These are phyloP conservation scores for Cladophialophora carrionii DNA, from an alignment of 2,329 filamentous ascomycete species.

Conservation along the genomic window DNA sequence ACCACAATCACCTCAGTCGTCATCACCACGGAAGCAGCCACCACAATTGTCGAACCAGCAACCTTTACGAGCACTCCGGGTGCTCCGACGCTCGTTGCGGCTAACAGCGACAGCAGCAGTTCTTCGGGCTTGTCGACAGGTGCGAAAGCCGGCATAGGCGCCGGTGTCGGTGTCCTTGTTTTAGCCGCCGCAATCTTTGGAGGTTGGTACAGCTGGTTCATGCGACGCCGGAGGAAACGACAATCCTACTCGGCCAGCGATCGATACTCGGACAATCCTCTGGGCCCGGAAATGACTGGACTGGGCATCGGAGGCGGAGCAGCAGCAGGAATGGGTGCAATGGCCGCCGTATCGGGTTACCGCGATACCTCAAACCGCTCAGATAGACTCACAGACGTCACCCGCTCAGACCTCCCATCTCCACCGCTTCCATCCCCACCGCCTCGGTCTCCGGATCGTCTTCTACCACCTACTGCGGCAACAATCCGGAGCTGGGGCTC, in stretches of 20 bases:
- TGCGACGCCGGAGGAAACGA: slow-evolving; percentile 33
- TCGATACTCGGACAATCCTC: slow-evolving; percentile 27
- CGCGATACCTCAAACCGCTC: slow-evolving; percentile 28
- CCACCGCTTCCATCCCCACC: slow-evolving; percentile 31
- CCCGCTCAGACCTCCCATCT: slow-evolving; percentile 33
- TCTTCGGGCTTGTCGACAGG: slow-evolving; percentile 35
- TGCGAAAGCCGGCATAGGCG: slow-evolving; percentile 38
- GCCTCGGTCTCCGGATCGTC: slow-evolving; percentile 30
- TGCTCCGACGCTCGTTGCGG: slow-evolving; percentile 27
- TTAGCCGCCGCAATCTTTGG: slow-evolving; percentile 35
- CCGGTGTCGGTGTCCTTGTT: slow-evolving; percentile 33
- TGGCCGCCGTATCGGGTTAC: slow-evolving; percentile 29
- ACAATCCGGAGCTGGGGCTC: slow-evolving; percentile 23
- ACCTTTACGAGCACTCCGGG: slow-evolving; percentile 33
- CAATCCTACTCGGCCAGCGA: slow-evolving; percentile 29
- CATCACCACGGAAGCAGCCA: slow-evolving; percentile 23
- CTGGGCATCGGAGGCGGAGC: slow-evolving; percentile 22
- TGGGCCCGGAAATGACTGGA: slow-evolving; percentile 27
- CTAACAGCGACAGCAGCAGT: slow-evolving; percentile 11
- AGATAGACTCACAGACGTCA: slow-evolving; percentile 18
- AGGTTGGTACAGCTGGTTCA: slow-evolving; percentile 36
- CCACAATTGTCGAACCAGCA: slow-evolving; percentile 25
- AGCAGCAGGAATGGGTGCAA: slow-evolving; percentile 26
- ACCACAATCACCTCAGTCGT: slow-evolving; percentile 32
- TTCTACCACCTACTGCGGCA: slow-evolving; percentile 24